phyloP scores from a whole-genome alignment of 2,329 filamentous ascomycete species.

The Nigrograna mackinnonii region DNA sequence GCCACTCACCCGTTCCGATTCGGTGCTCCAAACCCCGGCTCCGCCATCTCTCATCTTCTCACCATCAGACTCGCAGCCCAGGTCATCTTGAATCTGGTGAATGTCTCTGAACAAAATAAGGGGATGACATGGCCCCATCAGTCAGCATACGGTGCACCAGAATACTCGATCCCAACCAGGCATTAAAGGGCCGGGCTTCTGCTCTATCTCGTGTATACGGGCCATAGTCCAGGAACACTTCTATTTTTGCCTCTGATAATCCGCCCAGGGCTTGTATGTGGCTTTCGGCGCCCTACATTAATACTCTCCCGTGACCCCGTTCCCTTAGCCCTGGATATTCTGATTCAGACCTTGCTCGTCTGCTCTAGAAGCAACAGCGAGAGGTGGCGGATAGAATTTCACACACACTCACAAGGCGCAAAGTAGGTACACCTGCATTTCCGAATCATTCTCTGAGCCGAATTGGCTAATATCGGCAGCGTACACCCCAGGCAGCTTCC shows the following conservation, averaged over 20 bases:
- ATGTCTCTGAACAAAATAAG: no score
- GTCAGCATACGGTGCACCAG: slow-evolving; percentile 21
- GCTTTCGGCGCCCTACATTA: slow-evolving; percentile 18
- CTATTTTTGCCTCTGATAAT: slow-evolving; percentile 26
- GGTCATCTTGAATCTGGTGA: no score
- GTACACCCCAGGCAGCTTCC: slow-evolving; percentile 17
- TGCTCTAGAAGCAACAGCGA: slow-evolving; percentile 14
- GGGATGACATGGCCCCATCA: slow-evolving; percentile 18
- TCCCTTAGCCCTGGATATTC: slow-evolving; percentile 7
- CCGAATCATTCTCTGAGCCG: not conserved
- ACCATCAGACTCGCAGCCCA: no score
- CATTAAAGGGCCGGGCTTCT: no score
- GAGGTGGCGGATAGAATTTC: no score
- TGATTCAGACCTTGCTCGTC: slow-evolving; percentile 13
- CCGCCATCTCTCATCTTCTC: no score
- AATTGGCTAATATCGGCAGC: slow-evolving; percentile 22
- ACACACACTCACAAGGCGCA: no score
- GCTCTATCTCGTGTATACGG: slow-evolving; percentile 5
- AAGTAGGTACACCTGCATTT: no score
- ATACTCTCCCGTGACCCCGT: slow-evolving; percentile 12
- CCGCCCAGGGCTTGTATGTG: slow-evolving; percentile 10
- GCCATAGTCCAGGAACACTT: slow-evolving; percentile 16
- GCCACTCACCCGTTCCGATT: no score
- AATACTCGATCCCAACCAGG: no score
- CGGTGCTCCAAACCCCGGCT: no score